Evolutionary conservation across 2,329 filamentous ascomycete genomes (phyloP), one percentile per base, ranked within the genome.

Genomic region (Paraphoma sp.): DNA sequence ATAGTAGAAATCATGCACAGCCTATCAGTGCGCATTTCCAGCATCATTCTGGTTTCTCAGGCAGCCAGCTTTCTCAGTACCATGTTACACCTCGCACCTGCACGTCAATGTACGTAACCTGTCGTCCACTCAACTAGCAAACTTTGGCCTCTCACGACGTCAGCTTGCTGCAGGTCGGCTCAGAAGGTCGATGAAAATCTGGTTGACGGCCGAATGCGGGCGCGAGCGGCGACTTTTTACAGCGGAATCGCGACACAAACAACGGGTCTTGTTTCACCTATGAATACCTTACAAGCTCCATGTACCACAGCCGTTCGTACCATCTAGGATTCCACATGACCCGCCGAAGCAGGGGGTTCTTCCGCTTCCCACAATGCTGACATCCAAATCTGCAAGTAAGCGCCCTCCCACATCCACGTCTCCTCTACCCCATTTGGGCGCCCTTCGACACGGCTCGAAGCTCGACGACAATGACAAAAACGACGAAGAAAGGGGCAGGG

Each of bases 241-340:
- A 61, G 45, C 53, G 56, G 54, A 45, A 56, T 46, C 55, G 71
- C 65, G 57, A 69, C 65, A 71, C 68, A 71, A 63, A 64, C 56
- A 62, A 64, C 64, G 65, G 63, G 63, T 62, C 57, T 59, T 54
- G 70, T 74, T 73, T 71, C 70, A 72, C 65, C 62, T 63, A 59
- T 56, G 56, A 59, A 60, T 57, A 60, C 53, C 53, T 48, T 52
- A 60, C 49, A 51, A 54, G 46, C 36, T 54, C 62, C 53, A 57
- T 43, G 67, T 69, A 58, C 55, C 58, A 71, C 53, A 55, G n/a
- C 16, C 40, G 40, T 17, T 14, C n/a, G 40, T 42, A 42, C 8
- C 8, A 9, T 17, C n/a, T 42, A n/a, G 40, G 16, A 42, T 49
- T 44, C 62, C 66, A 67, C 67, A 64, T 62, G 64, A 69, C 57